These are phyloP conservation scores for Leucosporidium creatinivorum DNA, from an alignment of 768 basidiomycete genomes.

Conservation along the genomic window DNA sequence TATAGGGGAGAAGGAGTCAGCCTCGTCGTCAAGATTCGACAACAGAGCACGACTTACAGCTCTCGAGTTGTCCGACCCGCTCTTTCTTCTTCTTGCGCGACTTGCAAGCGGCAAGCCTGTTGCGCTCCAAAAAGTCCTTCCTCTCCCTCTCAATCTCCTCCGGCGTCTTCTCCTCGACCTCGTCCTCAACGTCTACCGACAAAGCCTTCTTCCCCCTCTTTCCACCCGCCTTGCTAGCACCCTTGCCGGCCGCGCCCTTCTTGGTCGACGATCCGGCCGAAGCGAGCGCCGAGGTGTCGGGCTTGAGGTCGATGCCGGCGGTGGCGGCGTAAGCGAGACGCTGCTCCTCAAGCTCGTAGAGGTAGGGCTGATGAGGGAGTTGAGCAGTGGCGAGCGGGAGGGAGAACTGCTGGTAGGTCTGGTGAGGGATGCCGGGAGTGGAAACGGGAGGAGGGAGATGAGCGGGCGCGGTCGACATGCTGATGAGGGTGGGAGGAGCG, in stretches of 20 bases:
- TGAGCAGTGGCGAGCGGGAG: not conserved
- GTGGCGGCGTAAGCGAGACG: not conserved
- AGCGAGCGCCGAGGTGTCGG: not conserved
- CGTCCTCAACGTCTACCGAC: not conserved
- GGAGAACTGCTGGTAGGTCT: not conserved
- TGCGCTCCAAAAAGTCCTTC: constrained; percentile 33
- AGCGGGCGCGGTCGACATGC: not conserved
- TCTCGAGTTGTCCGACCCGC: constrained; percentile 25
- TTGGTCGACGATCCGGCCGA: not conserved
- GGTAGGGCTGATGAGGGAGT: not conserved
- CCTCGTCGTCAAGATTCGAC: too few relatives aligned
- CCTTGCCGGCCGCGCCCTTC: constrained; percentile 5
- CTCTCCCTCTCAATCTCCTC: constrained; percentile 18
- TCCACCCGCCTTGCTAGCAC: constrained; percentile 7
- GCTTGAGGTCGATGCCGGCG: not conserved
- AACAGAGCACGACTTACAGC: constrained; percentile 1
- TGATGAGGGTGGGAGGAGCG: too few relatives aligned
- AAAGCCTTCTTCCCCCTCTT: constrained; percentile 6
- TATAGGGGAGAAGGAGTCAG: not conserved
- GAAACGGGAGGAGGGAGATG: not conserved
- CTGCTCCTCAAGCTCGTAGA: not conserved
- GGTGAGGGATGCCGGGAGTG: not conserved
- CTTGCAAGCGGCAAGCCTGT: constrained; percentile 35
- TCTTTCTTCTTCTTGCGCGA: constrained; percentile 37
- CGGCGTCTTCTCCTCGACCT: not conserved